Evolutionary conservation across 2,329 filamentous ascomycete genomes (phyloP), one percentile per base, ranked within the genome.

Genomic region (Harringtonia lauricola): DNA sequence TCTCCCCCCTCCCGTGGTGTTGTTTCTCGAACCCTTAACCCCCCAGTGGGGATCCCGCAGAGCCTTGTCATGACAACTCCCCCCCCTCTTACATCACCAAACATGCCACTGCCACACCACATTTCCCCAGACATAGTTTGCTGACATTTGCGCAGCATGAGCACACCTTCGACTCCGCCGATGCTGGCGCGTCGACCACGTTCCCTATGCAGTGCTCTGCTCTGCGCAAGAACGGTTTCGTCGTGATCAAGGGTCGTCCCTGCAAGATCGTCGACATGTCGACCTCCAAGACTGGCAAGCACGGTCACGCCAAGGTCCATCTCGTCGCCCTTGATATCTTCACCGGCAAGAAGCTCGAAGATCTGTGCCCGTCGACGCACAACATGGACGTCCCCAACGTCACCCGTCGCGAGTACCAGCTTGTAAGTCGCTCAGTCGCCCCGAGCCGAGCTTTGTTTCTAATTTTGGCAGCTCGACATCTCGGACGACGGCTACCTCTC

Each of bases 181-280:
- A 95, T 76, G 89, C 94, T 68, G 94, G 92, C 71, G 90, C 92
- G 61, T 96, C 92, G 58, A 64, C 74, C 63, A 98, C 92, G 64
- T 95, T 66, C 76, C 92, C 92, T 60, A 94, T 94, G 87, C 92
- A 98, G 80, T 98, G 92, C 74, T 98, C 94, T 74, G 90, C 94
- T 62, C 80, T 98, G 78, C 85, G 92, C 68, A 96, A 98, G 89
- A 94, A 94, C 83, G 90, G 92, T 57, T 83, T 85, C 79, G 92
- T 98, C 69, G 83, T 90, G 68, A 96, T 98, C 76, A 98, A 98
- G 83, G 74, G 77, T 72, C 92, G 92, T 61, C 94, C 92, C 61
- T 98, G 92, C 89, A 98, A 96, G 86, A 98, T 98, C 62, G 86
- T 96, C 70, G 92, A 98, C 65, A 98, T 98, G 94, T 95, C 88